Conservation (phyloP, 83 land plant genomes). For the Picea mariana region DNA sequence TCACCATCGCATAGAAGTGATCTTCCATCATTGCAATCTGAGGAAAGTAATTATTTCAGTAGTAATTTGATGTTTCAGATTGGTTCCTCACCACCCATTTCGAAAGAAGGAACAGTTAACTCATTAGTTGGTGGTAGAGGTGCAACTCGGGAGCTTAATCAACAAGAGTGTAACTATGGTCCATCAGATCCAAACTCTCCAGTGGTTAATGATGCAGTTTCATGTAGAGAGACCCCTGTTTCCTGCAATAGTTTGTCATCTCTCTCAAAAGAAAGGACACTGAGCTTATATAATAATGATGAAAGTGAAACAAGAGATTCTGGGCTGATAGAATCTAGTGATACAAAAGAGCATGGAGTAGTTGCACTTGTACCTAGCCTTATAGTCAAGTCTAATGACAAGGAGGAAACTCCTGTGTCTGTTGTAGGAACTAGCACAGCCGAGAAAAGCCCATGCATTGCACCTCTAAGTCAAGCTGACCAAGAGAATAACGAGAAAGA, state of each 20-base stretch:
- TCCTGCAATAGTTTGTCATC: slow-evolving; percentile 5
- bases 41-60: slow-evolving; percentile 8
- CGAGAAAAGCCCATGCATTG: neutral
- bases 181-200: neutral
- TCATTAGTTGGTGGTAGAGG: slow-evolving; percentile 8
- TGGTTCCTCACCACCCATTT: slow-evolving; percentile 3
- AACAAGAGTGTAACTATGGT: neutral
- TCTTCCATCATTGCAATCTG: slow-evolving; percentile 13
- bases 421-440: slow-evolving; percentile 3
- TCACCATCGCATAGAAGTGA: neutral
- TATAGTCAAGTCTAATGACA: slow-evolving; percentile 2
- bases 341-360: neutral
- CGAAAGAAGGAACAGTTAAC: neutral
- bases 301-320: neutral
- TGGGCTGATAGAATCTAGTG: neutral
- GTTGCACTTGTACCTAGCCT: neutral
- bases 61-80: neutral
- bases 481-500: slow-evolving; percentile 5
- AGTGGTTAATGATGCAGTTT: neutral
- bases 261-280: slow-evolving; percentile 3
- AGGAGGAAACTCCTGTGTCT: neutral
- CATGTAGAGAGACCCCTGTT: neutral
- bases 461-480: neutral
- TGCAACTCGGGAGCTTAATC: slow-evolving; percentile 5
- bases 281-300: neutral